Evolutionary conservation across 2,329 filamentous ascomycete genomes (phyloP), one percentile per base, ranked within the genome.

Genomic region (Neurospora crassa): DNA sequence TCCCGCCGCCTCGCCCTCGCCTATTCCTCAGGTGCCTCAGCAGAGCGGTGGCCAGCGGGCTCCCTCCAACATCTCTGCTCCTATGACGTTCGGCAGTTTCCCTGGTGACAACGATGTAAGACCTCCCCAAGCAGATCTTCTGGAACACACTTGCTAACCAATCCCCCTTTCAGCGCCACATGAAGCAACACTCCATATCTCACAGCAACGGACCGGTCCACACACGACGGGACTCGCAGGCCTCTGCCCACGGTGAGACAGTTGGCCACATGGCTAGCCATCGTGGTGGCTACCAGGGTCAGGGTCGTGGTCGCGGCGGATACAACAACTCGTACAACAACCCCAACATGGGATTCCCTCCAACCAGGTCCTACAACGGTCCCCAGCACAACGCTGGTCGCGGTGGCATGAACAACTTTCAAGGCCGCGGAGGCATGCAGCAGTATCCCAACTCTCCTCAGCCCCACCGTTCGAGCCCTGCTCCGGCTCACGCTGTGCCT

Each of bases 21-120:
- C 96, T 5, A 98, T 98, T 76, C 95, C 96, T 41, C 92, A 95
- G 81, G 90, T 91, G 42, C 95, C 96, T 42, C 92, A 95, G 81
- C 91, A 91, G 59, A 92, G 90, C 78, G 96, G 94, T 78, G 93
- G 94, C 76, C 93, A 93, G 78, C 94, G 94, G 76, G 93, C 94
- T 67, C 91, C 93, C 42, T 88, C 88, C 74, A 87, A 93, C 74
- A 86, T 90, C 76, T 90, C 90, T 75, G 89, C 91, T 76, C 88
- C 88, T 70, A 90, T 91, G 80, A 88, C 92, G 69, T 97, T 97
- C 84, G 94, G 94, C 75, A 94, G 92, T 82, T 90, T 95, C 76
- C 89, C 87, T 77, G 90, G 90, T 78, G 92, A 96, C 79, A 91
- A 92, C 80, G 88, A 92, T 83, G 92, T 96, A 86, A 87, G 91